Conservation (phyloP, 345 rosid species). For the Reutealis trisperma region DNA sequence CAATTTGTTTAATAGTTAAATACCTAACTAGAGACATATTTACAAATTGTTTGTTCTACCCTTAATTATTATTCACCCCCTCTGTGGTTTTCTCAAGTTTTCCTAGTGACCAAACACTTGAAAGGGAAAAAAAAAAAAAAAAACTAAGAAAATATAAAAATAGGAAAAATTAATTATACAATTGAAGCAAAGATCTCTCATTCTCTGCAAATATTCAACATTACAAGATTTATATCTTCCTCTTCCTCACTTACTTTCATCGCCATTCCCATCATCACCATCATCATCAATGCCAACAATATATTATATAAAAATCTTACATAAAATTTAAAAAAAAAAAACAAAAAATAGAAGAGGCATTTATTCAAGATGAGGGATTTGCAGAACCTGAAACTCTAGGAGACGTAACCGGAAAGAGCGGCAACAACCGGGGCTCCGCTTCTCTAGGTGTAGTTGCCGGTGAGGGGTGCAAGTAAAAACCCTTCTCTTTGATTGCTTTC, state of each 20-base stretch:
- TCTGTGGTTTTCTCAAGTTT: not conserved
- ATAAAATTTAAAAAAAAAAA: constrained; percentile 3
- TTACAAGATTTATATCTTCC: constrained; percentile 34
- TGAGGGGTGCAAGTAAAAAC: constrained; percentile 85
- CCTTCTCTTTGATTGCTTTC: constrained; percentile 80
- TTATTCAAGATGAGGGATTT: constrained; percentile 41
- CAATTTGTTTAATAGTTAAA: too few relatives aligned
- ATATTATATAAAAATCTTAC: constrained; percentile 45
- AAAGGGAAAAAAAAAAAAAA: not conserved
- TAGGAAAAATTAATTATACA: constrained; percentile 26
- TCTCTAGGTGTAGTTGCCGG: constrained; percentile 83
- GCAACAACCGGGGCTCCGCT: constrained; percentile 73
- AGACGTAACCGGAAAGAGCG: constrained; percentile 86
- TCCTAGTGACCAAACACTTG: constrained; percentile 19
- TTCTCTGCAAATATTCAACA: constrained; percentile 36
- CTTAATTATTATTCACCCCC: not conserved
- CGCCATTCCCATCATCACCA: constrained; percentile 27
- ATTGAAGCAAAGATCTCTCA: constrained; percentile 39
- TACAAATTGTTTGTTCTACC: not conserved
- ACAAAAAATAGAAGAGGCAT: not conserved
- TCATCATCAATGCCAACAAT: constrained; percentile 27
- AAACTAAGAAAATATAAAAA: not conserved
- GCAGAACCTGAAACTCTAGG: constrained; percentile 77
- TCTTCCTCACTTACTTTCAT: constrained; percentile 13
- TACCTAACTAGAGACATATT: too few relatives aligned